Base-by-base conservation (phyloP, 2,329 filamentous ascomycete species). In the Pseudonectria foliicola region DNA sequence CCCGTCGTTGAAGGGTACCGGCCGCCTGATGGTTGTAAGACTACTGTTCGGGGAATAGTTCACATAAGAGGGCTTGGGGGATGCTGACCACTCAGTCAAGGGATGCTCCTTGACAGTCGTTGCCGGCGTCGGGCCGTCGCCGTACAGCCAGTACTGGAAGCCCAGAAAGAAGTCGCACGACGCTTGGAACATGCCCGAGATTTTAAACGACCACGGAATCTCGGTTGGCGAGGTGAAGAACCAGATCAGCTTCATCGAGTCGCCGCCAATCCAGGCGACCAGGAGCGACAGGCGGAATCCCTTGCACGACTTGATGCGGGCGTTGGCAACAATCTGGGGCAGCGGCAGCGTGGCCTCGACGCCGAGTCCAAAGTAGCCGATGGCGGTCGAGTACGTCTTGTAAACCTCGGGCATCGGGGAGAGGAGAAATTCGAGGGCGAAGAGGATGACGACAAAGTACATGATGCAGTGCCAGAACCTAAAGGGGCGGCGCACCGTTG, bases 221-320 rank as follows among this genome's bases (percentile, higher is more conserved):
- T 73, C 68, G 4, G 75, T 75, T 2, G 71, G 75, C 1, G 81
- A 75, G 2, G 80, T 84, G 42, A 89, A 82, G 65, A 90, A 92
- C 78, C 78, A 82, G 52, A 87, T 84, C 72, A 90, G 83, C 70
- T 93, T 93, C 80, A 92, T 87, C 7, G 75, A 69, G 59, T 93
- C 85, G 42, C 85, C 85, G 3, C 82, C 63, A 34, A 93, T 66
- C 85, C 85, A 93, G 57, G 80, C 87, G 18, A 70, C 74, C 38
- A 92, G 65, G 4, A 93, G 80, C 6, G 80, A 86, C 10, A 87
- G 54, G 12, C 85, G 73, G 61, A 93, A 87, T 6, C 85, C 85
- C 57, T 78, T 82, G 66, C 82, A 87, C 2, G 83, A 86, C 40
- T 73, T 69, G 4, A 75, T 71, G 24, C 74, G 72, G 43, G 73